A percentile compares a stretch with the other conserved stretches of the same genome.
Evolutionary conservation across 495 filamentous ascomycete species (phyloP).

Genomic region (Annulohypoxylon bovei): DNA sequence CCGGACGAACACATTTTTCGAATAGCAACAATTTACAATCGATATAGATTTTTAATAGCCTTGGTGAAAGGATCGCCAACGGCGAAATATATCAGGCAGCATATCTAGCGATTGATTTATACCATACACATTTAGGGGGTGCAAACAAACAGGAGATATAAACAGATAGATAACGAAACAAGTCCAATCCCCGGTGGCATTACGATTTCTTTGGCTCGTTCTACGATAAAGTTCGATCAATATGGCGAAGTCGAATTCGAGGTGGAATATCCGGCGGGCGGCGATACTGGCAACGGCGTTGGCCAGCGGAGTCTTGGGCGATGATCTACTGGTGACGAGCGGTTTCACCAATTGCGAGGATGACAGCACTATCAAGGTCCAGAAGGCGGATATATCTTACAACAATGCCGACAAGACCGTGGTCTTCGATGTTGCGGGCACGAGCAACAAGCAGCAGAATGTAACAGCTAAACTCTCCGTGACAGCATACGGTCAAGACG

Average conservation of each 20-base stretch:
- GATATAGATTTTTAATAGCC: slow-evolving; percentile 38
- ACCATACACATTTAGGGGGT: neutral
- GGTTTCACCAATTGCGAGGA: slow-evolving; percentile 81
- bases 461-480: slow-evolving; percentile 82
- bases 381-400: slow-evolving; percentile 80
- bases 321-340: slow-evolving; percentile 78
- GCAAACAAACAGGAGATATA: slow-evolving; percentile 8
- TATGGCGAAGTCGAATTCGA: slow-evolving; percentile 42
- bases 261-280: slow-evolving; percentile 45
- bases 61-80: slow-evolving; percentile 12
- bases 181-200: slow-evolving; percentile 20
- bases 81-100: slow-evolving; percentile 29
- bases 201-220: slow-evolving; percentile 34
- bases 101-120: slow-evolving; percentile 46
- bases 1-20: slow-evolving; percentile 27
- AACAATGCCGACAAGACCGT: slow-evolving; percentile 75
- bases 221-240: slow-evolving; percentile 21
- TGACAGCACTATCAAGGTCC: slow-evolving; percentile 73
- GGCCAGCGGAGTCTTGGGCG: slow-evolving; percentile 58
- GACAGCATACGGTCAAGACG: slow-evolving; percentile 83
- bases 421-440: slow-evolving; percentile 84
- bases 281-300: slow-evolving; percentile 50
- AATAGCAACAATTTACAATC: slow-evolving; percentile 17
- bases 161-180: slow-evolving; percentile 25
- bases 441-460: slow-evolving; percentile 77